Base-by-base conservation (phyloP, 1,284 basidiomycete genomes). In the Meripilus lineatus region DNA sequence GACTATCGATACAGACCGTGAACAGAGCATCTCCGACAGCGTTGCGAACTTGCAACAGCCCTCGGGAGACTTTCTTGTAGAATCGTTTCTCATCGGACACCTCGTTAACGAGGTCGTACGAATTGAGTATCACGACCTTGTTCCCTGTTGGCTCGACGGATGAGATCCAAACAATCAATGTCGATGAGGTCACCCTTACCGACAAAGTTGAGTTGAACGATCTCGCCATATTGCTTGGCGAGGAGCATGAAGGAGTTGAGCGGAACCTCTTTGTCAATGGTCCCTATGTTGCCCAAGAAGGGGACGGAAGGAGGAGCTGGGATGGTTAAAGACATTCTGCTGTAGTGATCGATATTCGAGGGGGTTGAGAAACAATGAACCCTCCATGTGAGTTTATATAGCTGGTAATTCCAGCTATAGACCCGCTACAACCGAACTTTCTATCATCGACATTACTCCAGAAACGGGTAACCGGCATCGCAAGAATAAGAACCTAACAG, bases 21-120 rank as follows among this genome's bases (percentile, higher is more conserved):
- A 71, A 71, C 3, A 71, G 50, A 1, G 65, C 75, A 54, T 76
- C 74, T n/a, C 68, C 67, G 0, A 62, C 64, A 2, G 71, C 59
- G 40, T 65, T 63, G 17, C 72, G 59, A 8, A 74, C 66, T 53
- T 75, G 52, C 6, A 46, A 22, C 2, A 75, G 55, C 3, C 58
- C 50, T 3, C 60, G 56, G 4, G 41, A 44, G 15, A 72, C 53
- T 5, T 49, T 52, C 54, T 77, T 77, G 35, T 61, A 53, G 57
- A 74, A 76, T 15, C 64, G 59, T 15, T 58, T 63, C 44, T 77
- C 72, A 51, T 77, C 65, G 17, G 65, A 68, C 10, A 72, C 55
- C 54, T 74, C 68, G 50, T 70, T 63, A 3, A 64, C 56, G 13
- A 76, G 56, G 6, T 56, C 60, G 28, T 67, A 59, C 8, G 61